These are phyloP conservation scores for Leccinum variicolor DNA, from an alignment of 768 basidiomycete genomes.

Conservation along the genomic window DNA sequence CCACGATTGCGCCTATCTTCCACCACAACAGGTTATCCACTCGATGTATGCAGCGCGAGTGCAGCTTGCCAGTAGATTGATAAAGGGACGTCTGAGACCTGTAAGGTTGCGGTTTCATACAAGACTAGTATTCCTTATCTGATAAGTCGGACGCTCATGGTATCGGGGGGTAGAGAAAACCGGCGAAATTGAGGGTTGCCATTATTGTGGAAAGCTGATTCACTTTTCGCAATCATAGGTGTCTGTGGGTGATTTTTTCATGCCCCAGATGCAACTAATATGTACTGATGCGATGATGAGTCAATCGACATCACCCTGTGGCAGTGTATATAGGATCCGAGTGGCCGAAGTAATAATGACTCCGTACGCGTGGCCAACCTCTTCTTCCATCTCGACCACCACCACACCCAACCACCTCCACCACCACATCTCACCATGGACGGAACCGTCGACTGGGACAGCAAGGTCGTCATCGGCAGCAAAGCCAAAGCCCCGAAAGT, in stretches of 20 bases:
- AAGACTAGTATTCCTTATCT: neutral
- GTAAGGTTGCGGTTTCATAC: neutral
- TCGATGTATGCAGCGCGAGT: neutral
- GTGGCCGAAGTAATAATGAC: neutral
- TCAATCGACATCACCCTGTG: too few relatives aligned
- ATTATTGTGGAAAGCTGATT: neutral
- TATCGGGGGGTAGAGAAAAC: neutral
- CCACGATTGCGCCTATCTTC: neutral
- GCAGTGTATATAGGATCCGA: neutral
- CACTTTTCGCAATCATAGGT: too few relatives aligned
- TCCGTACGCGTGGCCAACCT: neutral
- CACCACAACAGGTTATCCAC: neutral
- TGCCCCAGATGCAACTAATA: too few relatives aligned
- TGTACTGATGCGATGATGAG: neutral
- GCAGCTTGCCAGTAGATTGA: neutral
- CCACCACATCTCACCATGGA: conserved; percentile 29
- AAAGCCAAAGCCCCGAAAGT: conserved; percentile 63
- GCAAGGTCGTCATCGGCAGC: conserved; percentile 67
- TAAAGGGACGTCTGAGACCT: neutral
- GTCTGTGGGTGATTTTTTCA: too few relatives aligned
- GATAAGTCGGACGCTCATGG: neutral
- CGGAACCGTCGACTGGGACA: conserved; percentile 65
- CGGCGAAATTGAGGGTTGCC: too few relatives aligned
- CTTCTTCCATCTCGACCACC: conserved; percentile 11
- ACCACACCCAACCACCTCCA: conserved; percentile 2